Evolutionary conservation across 2,329 filamentous ascomycete species (phyloP), one percentile per base, ranked within the genome.

Genomic region (Epichloe typhina): DNA sequence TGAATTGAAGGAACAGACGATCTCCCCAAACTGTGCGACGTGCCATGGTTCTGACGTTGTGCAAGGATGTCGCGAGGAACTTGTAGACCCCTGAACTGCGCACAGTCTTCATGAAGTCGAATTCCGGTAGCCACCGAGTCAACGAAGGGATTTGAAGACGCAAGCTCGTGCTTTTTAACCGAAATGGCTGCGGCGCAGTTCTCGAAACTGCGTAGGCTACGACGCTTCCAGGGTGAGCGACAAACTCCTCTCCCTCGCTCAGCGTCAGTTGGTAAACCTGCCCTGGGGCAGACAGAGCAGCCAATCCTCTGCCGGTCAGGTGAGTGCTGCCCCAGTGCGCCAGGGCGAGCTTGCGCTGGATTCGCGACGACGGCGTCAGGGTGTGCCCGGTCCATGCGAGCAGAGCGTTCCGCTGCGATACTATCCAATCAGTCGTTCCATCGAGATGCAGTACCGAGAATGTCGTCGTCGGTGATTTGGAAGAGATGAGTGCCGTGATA

Each of bases 301-400:
- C 78, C 21, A 98, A 73, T 1, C 93, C 93, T 56, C 93, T 80
- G 39, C 93, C 93, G 0, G 89, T 95, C 53, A 96, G 74, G 56
- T 86, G 79, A 12, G 91, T 90, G 70, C 81, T 93, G 59, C 93
- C 93, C 91, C 91, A 97, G 63, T 96, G 84, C 44, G 88, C 82
- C 48, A 95, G 63, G 51, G 86, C 83, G 62, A 96, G 76, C 56
- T 78, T 77, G 42, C 76, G 77, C 59, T 89, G 90, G 56, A 94
- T 74, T 45, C 81, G 83, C 3, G 90, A 88, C 37, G 81, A 82
- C 43, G 93, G 76, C 15, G 75, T 74, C 50, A 98, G 74, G 1
- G 88, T 89, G 64, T 95, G 87, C 31, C 93, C 93, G 0, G 91
- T 95, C 93, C 93, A 98, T 50, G 93, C 93, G n/a, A 97, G 75